A percentile compares a stretch with the other conserved stretches of the same genome.
These are phyloP conservation scores for Cryptosporidium tyzzeri DNA, from an alignment of 169 alveolate species.

Conservation along the genomic window DNA sequence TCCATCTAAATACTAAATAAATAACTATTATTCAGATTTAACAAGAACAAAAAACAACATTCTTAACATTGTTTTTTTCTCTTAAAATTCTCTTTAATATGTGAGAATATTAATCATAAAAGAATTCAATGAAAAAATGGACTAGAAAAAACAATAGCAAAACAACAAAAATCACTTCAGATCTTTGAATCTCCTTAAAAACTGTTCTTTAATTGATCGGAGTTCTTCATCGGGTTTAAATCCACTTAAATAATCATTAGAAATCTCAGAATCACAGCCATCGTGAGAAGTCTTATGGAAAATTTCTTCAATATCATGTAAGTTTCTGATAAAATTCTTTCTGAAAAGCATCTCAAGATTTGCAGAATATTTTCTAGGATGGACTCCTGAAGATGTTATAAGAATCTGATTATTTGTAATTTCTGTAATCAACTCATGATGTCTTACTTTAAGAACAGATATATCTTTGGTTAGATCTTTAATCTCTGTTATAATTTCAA, in stretches of 20 bases:
- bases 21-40: not conserved
- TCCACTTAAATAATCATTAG: not conserved
- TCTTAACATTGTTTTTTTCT: too few species aligned
- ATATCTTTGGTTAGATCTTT: not conserved
- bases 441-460: not conserved
- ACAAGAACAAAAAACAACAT: too few species aligned
- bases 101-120: not conserved
- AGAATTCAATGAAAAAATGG: not conserved
- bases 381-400: not conserved
- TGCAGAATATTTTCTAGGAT: constrained; percentile 32
- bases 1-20: not conserved
- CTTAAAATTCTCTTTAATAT: too few species aligned
- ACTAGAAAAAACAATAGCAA: not conserved
- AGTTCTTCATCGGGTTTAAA: not conserved
- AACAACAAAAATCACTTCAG: not conserved
- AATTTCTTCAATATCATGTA: constrained; percentile 11
- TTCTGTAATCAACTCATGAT: not conserved
- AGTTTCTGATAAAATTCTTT: not conserved
- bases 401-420: constrained; percentile 23
- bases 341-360: constrained; percentile 21
- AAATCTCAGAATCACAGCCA: not conserved
- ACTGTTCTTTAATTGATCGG: not conserved
- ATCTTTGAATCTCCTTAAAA: not conserved
- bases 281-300: constrained; percentile 1
- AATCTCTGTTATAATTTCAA: not conserved